Base-by-base conservation (phyloP, 768 basidiomycete species). In the Leccinum truebloodii region DNA sequence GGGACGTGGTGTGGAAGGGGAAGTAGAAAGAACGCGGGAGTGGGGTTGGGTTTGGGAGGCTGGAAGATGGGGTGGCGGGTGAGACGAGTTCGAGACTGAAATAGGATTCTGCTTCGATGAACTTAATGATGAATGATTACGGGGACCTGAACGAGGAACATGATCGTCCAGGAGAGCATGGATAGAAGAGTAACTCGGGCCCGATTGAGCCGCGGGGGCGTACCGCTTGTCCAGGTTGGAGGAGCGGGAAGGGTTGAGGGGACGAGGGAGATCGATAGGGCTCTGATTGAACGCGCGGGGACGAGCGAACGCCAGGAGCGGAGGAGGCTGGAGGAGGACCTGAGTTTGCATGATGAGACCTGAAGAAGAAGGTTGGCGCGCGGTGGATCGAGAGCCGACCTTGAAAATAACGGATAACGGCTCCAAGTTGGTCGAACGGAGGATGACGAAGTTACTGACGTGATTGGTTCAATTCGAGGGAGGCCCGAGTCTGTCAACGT, bases 211-310 rank as follows among this genome's bases (percentile, higher is more conserved):
- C 24, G 71, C 67, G 55, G 70, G 52, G 16, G 59, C 51, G 4
- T 52, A 64, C 55, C 76, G 69, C 65, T 78, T 75, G 69, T 79
- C 79, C 70, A 77, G 65, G 56, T 71, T 72, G 62, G 67, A 69
- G 18, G 71, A 63, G 2, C 69, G 74, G 12, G 75, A 68, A 55
- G 65, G 35, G 30, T 69, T 58, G 7, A 70, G 63, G 37, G 73
- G 64, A 26, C 59, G 64, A 37, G 68, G 58, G n/a, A 71, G 62
- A 58, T 72, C 64, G 60, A 68, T 26, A 63, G 73, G 68, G 65
- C 63, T 66, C 57, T 61, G 54, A 46, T 46, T 20, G 13, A 63
- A 26, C 7, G 54, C 60, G 28, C 68, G 64, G 32, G 68, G 68
- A n/a, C 55, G 52, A 9, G 54, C 30, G 30, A 63, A 53, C 28